Evolutionary conservation across 1,139 yeast species (phyloP), one percentile per base, ranked within the genome.

Genomic region (Kodamaea plutei): DNA sequence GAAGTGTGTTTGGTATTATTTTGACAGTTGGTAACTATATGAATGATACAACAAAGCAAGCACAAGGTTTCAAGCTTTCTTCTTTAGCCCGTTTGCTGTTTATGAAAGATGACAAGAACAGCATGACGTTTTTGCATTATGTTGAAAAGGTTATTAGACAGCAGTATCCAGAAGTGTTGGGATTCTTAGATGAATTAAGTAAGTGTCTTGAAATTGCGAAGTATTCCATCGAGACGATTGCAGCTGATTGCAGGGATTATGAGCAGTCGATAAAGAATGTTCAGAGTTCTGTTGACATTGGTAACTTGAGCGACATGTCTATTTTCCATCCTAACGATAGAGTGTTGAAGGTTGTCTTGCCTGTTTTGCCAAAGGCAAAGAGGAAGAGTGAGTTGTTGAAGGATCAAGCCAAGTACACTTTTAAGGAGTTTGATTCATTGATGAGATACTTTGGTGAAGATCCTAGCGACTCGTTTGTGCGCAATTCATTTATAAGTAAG

Each of bases 361-460:
- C 88, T 3, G 64, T 69, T 2, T 56, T 84, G 36, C 84, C 88
- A 3, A 75, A 72, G 40, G 88, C 91, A 2, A 72, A 78, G 48
- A 69, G 79, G 38, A 81, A 79, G 55, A 72, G 79, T 24, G 84
- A 78, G 21, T 58, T 82, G 31, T 54, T 84, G 31, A 53, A 64
- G 27, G 89, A 81, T 47, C 85, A 81, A 50, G 69, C 80, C 0
- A 68, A 67, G 30, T 65, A 74, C 38, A 78, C 87, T 0, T 64
- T 81, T 48, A 69, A 75, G 41, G 85, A 80, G 45, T 82, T 83
- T 52, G 84, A 79, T 38, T 68, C 72, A 31, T 56, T 82, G 43
- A 80, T 83, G 89, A 71, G 73, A 45, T 76, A 69, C 44, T 84
- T 82, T 49, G 91, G 91, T 17, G 94, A 84, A 57, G 91, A 82